These are phyloP conservation scores for Yarrowia alimentaria DNA, from an alignment of 805 yeast genomes.

Conservation along the genomic window DNA sequence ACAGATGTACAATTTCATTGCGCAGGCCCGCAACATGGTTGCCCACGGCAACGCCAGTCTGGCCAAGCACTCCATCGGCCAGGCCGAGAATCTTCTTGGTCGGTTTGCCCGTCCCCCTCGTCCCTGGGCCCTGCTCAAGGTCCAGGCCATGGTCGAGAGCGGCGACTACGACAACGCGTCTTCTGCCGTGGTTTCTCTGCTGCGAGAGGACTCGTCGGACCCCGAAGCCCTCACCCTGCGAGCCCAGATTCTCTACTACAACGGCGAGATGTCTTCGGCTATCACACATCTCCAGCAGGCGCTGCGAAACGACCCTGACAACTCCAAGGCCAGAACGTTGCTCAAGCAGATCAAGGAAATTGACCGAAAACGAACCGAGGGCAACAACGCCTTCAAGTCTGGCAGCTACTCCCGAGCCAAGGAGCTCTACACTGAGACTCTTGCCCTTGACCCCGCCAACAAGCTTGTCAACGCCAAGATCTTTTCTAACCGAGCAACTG, in stretches of 20 bases:
- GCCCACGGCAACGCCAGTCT: conserved; percentile 35
- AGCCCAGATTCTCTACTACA: conserved; percentile 40
- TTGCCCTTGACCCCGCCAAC: conserved; percentile 57
- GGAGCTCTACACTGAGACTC: conserved; percentile 71
- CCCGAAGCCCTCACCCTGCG: conserved; percentile 44
- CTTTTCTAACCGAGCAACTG: conserved; percentile 86
- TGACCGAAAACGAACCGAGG: conserved; percentile 46
- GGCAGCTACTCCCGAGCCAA: conserved; percentile 65
- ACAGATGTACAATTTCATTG: conserved; percentile 42
- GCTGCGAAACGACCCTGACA: conserved; percentile 45
- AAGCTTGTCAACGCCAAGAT: conserved; percentile 50
- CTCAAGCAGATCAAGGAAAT: conserved; percentile 39
- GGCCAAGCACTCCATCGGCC: conserved; percentile 41
- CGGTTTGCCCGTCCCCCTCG: conserved; percentile 39
- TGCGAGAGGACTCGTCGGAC: conserved; percentile 41
- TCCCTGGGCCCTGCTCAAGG: conserved; percentile 41
- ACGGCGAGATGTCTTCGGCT: conserved; percentile 43
- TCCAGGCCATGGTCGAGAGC: conserved; percentile 34
- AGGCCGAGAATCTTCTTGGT: conserved; percentile 43
- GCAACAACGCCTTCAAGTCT: conserved; percentile 68
- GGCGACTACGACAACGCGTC: conserved; percentile 43
- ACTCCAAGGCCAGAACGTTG: conserved; percentile 38
- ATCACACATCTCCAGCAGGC: conserved; percentile 43
- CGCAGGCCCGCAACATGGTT: conserved; percentile 39
- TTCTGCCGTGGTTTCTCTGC: conserved; percentile 39